Evolutionary conservation across 2,329 filamentous ascomycete species (phyloP).

Genomic region (Blastomyces emzantsi): DNA sequence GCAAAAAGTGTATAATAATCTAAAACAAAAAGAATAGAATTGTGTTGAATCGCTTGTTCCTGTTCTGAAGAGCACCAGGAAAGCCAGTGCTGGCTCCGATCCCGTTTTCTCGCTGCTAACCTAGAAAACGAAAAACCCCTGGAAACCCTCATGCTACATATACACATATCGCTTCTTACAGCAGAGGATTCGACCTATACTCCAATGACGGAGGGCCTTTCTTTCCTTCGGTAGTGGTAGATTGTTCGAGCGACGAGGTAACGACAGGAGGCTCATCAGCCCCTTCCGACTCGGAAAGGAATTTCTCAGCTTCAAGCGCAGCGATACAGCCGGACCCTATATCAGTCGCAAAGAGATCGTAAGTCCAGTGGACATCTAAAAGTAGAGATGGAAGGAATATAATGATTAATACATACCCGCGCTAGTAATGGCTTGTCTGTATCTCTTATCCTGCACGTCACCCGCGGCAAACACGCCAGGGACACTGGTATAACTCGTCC

Average conservation of each 20-base stretch:
- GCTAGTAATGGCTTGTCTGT: constrained; percentile 95
- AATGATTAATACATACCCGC: constrained; percentile 58
- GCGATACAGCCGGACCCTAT: constrained; percentile 91
- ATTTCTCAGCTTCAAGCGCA: constrained; percentile 93
- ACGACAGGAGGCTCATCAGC: constrained; percentile 17
- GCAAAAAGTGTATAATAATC: background rate
- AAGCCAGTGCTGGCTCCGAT: background rate
- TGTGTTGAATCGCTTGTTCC: background rate
- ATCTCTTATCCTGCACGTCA: constrained; percentile 97
- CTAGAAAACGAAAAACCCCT: background rate
- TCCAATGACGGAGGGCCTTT: constrained; percentile 48
- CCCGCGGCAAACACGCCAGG: constrained; percentile 93
- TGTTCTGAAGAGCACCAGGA: background rate
- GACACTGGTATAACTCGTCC: constrained; percentile 77
- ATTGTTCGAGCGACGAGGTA: constrained; percentile 41
- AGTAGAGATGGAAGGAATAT: background rate
- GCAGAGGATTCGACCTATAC: constrained; percentile 55
- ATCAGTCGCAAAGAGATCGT: background rate
- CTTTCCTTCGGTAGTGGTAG: constrained; percentile 35
- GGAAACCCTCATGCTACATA: background rate
- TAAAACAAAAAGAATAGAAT: background rate
- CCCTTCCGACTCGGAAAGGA: constrained; percentile 65
- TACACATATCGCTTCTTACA: constrained; percentile 37
- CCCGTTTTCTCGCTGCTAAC: background rate
- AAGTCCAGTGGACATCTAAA: background rate